These are phyloP conservation scores for Capsicum pubescens DNA, from an alignment of 257 asterid genomes.

Conservation along the genomic window DNA sequence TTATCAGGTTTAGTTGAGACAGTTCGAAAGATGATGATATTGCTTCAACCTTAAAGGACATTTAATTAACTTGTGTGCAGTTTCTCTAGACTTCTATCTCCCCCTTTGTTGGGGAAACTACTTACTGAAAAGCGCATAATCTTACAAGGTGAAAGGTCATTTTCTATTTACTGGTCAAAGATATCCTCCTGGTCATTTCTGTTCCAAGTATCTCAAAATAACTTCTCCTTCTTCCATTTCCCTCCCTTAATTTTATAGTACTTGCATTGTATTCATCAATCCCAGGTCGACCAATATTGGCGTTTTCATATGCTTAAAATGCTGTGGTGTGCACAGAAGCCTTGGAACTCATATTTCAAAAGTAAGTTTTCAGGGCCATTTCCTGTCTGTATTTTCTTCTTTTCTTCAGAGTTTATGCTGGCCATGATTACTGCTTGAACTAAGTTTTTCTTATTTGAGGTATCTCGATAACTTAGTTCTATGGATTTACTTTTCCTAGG, in stretches of 20 bases:
- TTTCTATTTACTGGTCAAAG: slow-evolving; percentile 9
- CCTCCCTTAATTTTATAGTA: slow-evolving; percentile 15
- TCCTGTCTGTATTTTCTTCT: slow-evolving; percentile 19
- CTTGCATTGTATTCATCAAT: slow-evolving; percentile 22
- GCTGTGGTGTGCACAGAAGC: slow-evolving; percentile 97
- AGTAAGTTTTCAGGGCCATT: slow-evolving; percentile 46
- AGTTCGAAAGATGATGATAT: not conserved
- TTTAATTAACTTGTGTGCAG: slow-evolving; percentile 13
- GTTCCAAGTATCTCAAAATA: slow-evolving; percentile 16
- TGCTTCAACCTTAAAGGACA: not conserved
- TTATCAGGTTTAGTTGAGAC: not conserved
- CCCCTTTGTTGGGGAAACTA: not conserved
- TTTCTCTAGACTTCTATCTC: slow-evolving; percentile 16
- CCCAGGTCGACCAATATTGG: slow-evolving; percentile 95
- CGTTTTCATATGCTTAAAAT: slow-evolving; percentile 94
- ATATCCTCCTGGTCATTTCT: not conserved
- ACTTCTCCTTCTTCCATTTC: slow-evolving; percentile 10
- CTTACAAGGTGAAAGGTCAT: not conserved
- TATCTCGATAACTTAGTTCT: not conserved
- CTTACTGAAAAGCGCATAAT: not conserved
- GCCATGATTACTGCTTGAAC: slow-evolving; percentile 20
- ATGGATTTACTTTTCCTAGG: slow-evolving; percentile 3
- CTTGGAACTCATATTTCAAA: slow-evolving; percentile 93
- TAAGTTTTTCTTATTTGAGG: not conserved
- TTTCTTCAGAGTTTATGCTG: slow-evolving; percentile 15